Conservation (phyloP, 2,329 filamentous ascomycete genomes). For the Mycosphaerella sp. region DNA sequence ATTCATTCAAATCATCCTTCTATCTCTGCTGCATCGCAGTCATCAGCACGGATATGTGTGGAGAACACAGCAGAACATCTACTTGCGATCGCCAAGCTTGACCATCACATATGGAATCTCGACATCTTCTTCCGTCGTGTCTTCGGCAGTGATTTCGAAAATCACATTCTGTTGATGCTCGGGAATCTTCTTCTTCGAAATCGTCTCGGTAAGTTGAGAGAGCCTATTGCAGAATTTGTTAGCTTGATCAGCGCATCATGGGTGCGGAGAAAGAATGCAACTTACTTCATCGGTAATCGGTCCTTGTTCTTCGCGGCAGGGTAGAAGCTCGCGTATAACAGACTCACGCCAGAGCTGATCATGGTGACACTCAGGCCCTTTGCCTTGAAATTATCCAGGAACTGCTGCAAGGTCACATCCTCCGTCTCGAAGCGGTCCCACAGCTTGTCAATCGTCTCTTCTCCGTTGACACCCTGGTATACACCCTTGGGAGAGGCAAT, state of each 20-base stretch:
- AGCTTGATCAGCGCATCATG: slow-evolving; percentile 16
- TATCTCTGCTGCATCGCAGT: too few species aligned
- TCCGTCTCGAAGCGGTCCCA: slow-evolving; percentile 96
- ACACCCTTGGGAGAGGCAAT: slow-evolving; percentile 89
- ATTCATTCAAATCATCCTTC: too few species aligned
- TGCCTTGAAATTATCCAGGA: slow-evolving; percentile 73
- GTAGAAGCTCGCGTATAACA: slow-evolving; percentile 93
- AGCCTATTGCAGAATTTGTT: slow-evolving; percentile 50
- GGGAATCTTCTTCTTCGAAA: slow-evolving; percentile 88
- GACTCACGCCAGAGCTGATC: slow-evolving; percentile 94
- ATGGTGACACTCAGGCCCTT: slow-evolving; percentile 79
- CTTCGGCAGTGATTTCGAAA: slow-evolving; percentile 91
- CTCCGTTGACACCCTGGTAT: slow-evolving; percentile 72
- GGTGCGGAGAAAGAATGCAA: slow-evolving; percentile 20
- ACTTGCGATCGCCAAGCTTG: slow-evolving; percentile 51
- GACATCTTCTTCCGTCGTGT: slow-evolving; percentile 82
- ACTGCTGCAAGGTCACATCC: slow-evolving; percentile 76
- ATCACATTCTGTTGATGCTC: slow-evolving; percentile 92
- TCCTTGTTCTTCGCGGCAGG: slow-evolving; percentile 76
- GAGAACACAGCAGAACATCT: background rate
- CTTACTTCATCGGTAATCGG: slow-evolving; percentile 63
- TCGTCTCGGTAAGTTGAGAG: slow-evolving; percentile 76
- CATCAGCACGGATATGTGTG: too few species aligned
- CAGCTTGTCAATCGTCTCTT: slow-evolving; percentile 84
- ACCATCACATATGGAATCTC: slow-evolving; percentile 97